Conservation (phyloP, 2,329 filamentous ascomycete species). For the Alternaria tenuissima region DNA sequence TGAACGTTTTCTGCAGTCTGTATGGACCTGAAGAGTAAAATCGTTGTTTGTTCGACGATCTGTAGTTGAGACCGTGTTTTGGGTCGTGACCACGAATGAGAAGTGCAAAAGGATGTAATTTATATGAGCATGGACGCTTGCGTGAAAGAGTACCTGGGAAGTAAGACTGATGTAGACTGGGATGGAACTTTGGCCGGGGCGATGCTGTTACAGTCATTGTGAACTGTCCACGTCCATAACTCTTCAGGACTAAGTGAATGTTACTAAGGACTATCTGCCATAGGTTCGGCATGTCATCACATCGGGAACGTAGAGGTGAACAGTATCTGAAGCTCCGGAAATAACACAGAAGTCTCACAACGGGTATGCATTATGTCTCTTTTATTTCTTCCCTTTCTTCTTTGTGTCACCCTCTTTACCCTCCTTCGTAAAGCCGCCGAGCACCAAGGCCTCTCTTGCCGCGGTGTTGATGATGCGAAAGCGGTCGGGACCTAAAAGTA, state of each 20-base stretch:
- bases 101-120: neutral
- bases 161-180: neutral
- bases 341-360: neutral
- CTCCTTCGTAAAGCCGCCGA: conserved; percentile 73
- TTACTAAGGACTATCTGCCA: neutral
- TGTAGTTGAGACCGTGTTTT: neutral
- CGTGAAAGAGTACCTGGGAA: neutral
- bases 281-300: neutral
- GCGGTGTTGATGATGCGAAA: conserved; percentile 90
- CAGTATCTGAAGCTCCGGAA: neutral
- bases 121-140: neutral
- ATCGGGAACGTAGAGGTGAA: neutral
- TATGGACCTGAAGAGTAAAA: neutral
- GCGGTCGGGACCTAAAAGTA: conserved; percentile 85
- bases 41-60: neutral
- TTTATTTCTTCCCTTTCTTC: conserved; percentile 46
- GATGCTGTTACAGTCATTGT: neutral
- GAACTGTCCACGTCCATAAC: neutral
- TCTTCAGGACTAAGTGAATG: neutral
- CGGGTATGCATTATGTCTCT: neutral
- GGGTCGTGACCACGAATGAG: neutral
- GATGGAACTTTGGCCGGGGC: neutral
- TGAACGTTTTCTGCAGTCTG: neutral
- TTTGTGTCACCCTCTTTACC: conserved; percentile 46
- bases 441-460: conserved; percentile 83